These are phyloP conservation scores for Cornus controversa DNA, from an alignment of 148 eudicot species.

Conservation along the genomic window DNA sequence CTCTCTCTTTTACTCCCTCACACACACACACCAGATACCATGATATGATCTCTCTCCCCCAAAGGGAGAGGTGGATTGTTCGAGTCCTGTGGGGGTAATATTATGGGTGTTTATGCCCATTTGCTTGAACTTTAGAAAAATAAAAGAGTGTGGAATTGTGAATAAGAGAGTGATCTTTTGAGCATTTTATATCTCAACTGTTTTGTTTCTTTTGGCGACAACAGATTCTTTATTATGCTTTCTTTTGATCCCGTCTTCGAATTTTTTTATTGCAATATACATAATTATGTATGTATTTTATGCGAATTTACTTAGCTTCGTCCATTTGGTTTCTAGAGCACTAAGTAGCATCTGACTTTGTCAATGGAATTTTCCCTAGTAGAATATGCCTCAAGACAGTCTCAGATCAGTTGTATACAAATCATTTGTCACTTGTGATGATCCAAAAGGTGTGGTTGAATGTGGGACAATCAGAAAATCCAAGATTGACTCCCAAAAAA, in stretches of 20 bases:
- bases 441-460: slow-evolving; percentile 81
- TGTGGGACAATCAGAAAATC: slow-evolving; percentile 62
- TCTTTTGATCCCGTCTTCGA: slow-evolving; percentile 3
- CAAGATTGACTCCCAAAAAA: slow-evolving; percentile 37
- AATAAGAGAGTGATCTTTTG: slow-evolving; percentile 9
- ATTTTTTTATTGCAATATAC: slow-evolving; percentile 2
- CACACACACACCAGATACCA: background rate
- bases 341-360: slow-evolving; percentile 22
- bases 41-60: no score
- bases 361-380: slow-evolving; percentile 19
- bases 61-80: no score
- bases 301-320: slow-evolving; percentile 2
- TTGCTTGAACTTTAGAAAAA: no score
- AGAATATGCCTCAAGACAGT: slow-evolving; percentile 77
- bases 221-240: slow-evolving; percentile 15
- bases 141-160: no score
- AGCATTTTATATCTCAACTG: background rate
- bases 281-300: background rate
- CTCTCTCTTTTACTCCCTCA: background rate
- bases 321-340: slow-evolving; percentile 13
- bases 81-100: no score
- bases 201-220: slow-evolving; percentile 21
- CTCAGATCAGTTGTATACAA: slow-evolving; percentile 66
- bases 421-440: slow-evolving; percentile 83
- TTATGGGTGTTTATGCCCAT: no score